phyloP scores from a whole-genome alignment of 345 rosid genomes.

The Trapa incisa region DNA sequence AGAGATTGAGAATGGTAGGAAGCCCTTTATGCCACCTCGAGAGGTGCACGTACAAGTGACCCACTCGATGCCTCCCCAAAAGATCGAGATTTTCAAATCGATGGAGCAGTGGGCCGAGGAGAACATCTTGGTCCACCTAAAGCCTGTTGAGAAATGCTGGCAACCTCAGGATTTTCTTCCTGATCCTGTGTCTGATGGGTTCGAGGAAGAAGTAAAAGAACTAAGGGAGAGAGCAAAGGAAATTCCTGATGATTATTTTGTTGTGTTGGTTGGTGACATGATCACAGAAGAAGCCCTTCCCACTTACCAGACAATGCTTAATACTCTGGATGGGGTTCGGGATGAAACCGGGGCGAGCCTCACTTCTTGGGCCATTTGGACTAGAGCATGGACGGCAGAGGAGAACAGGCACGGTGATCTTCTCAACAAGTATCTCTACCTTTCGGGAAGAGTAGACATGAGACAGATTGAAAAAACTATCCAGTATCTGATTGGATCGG shows the following conservation, averaged over 20 bases:
- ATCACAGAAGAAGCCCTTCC: slow-evolving; percentile 88
- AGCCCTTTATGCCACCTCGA: slow-evolving; percentile 69
- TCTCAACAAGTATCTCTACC: slow-evolving; percentile 56
- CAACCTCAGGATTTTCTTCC: slow-evolving; percentile 95
- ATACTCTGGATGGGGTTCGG: slow-evolving; percentile 65
- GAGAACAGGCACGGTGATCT: slow-evolving; percentile 70
- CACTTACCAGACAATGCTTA: slow-evolving; percentile 67
- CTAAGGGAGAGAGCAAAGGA: slow-evolving; percentile 74
- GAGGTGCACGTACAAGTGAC: slow-evolving; percentile 80
- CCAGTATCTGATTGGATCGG: slow-evolving; percentile 59
- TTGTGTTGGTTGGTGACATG: slow-evolving; percentile 79
- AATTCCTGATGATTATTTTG: slow-evolving; percentile 84
- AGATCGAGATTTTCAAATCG: slow-evolving; percentile 85
- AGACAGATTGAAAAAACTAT: slow-evolving; percentile 64
- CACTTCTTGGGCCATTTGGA: slow-evolving; percentile 65
- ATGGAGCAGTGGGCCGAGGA: slow-evolving; percentile 81
- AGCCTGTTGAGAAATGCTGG: slow-evolving; percentile 91
- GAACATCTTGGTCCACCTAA: slow-evolving; percentile 56
- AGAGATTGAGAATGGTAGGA: slow-evolving; percentile 62
- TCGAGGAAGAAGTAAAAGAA: slow-evolving; percentile 78
- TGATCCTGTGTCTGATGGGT: slow-evolving; percentile 68
- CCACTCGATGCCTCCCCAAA: slow-evolving; percentile 86
- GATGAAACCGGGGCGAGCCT: slow-evolving; percentile 87
- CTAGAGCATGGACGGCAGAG: slow-evolving; percentile 68
- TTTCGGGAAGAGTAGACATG: slow-evolving; percentile 64